A percentile compares a stretch with the other conserved stretches of the same genome.
phyloP scores from a whole-genome alignment of 2,329 filamentous ascomycete species.

The Calonectria hongkongensis region DNA sequence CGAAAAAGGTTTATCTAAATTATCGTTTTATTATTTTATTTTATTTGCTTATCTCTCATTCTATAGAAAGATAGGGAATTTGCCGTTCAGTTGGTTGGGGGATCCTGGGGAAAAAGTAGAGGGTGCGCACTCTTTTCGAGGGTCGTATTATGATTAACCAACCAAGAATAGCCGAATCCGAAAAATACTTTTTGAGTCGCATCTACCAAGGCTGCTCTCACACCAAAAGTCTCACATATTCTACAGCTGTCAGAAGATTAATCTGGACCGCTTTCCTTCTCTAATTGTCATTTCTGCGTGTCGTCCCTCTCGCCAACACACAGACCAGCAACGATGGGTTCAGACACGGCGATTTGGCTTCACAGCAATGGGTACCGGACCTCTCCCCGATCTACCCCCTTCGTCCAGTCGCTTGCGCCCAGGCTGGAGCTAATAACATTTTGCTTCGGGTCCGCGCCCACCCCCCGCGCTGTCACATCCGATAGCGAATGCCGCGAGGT shows the following conservation, averaged over 20 bases:
- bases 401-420: background rate
- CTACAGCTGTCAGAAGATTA: too few species aligned
- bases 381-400: constrained; percentile 22
- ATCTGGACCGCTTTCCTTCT: too few species aligned
- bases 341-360: background rate
- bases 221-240: background rate
- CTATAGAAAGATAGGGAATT: too few species aligned
- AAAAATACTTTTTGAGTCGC: constrained; percentile 15
- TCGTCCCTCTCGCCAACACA: background rate
- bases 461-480: constrained; percentile 8
- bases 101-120: too few species aligned
- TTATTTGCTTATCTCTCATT: too few species aligned
- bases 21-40: too few species aligned
- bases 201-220: background rate
- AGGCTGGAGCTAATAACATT: constrained; percentile 3
- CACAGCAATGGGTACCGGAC: background rate
- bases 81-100: too few species aligned
- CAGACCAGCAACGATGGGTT: background rate
- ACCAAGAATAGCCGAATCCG: background rate
- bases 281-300: background rate
- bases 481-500: constrained; percentile 19
- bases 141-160: background rate
- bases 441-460: constrained; percentile 23
- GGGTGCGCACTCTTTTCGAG: too few species aligned
- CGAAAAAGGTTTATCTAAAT: too few species aligned